Evolutionary conservation across 176 grass and related monocot genomes (phyloP), one percentile per base, ranked within the genome.

Genomic region (Themeda triandra): DNA sequence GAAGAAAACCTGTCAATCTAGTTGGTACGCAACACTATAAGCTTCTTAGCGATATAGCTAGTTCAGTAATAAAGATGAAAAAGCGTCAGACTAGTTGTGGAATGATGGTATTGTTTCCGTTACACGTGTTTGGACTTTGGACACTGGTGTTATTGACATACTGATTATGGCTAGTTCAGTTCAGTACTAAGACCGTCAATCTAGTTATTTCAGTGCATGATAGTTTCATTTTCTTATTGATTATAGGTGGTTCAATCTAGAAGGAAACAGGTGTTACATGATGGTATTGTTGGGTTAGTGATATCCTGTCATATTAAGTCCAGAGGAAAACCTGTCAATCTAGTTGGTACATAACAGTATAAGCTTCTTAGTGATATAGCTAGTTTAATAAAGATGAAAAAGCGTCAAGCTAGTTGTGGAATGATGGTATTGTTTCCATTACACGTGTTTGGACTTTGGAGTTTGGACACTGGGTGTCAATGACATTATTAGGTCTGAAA

Each of bases 401-500:
- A 0, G 2, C 2, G 6, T 71, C 10, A 73, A 58, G 30, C 24
- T 69, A 71, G 19, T 72, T 27, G 13, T 29, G 24, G 13, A 71
- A 30, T 23, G 31, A 69, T 62, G 25, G 28, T 80, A 37, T 68
- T 58, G 25, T 84, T 75, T 88, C 45, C 2, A 74, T 74, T 88
- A 46, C 5, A 75, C 46, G 14, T 63, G 62, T 58, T 8, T 49
- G 76, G 31, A 66, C 36, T 15, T 15, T 46, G 76, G 31, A 66
- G 28, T 15, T 15, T 46, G 44, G 44, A 49, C 46, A 13, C 65
- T 74, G 10, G 27, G 10, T 49, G 51, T 40, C 14, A 48, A 13
- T 62, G 23, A 63, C n/a, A 3, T 39, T 63, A 63, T 69, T 51
- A 41, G 51, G 13, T 82, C 31, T 33, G 1, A 48, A 29, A 60